Evolutionary conservation across 495 filamentous ascomycete genomes (phyloP), one percentile per base, ranked within the genome.

Genomic region (Xylona heveae): DNA sequence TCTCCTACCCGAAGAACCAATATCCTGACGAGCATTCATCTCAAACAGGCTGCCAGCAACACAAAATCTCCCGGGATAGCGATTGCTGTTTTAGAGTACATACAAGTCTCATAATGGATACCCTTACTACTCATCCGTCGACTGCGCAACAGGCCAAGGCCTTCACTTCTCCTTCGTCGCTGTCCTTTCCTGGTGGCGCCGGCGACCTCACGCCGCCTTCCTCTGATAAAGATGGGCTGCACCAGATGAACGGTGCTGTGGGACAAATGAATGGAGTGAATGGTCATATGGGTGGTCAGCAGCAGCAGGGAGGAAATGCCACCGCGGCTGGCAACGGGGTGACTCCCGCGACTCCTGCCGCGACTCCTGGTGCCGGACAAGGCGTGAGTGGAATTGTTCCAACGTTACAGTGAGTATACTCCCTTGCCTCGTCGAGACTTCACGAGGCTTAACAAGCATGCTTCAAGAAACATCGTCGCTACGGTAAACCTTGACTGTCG

Each of bases 401-500:
- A 44, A 93, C 85, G 36, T 70, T 94, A 68, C 88, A 95, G 85
- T 93, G 76, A 80, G 78, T 84, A 75, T 74, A 54, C 48, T 53
- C 45, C 53, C 54, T 55, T 62, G 50, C 51, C 44, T 43, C 42
- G 51, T 49, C 12, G 24, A 23, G 34, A 19, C 31, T 27, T 36
- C n/a, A n/a, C n/a, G 60, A 63, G 57, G 59, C 71, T 82, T 62
- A 79, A 66, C 57, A 58, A 55, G 54, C 53, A 51, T 59, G 55
- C 50, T 44, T 42, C 61, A 51, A 93, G 83, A 74, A 97, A 97
- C 70, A 94, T 97, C 63, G 88, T 97, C 58, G 84, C 88, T 36
- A 97, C 88, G 42, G 88, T 97, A 66, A 95, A 95, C 55, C 71
- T 97, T 50, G 83, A 91, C 64, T 94, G 88, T 55, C 81, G 88